Evolutionary conservation across 2,329 filamentous ascomycete genomes (phyloP).

Genomic region (Massarina eburnea): DNA sequence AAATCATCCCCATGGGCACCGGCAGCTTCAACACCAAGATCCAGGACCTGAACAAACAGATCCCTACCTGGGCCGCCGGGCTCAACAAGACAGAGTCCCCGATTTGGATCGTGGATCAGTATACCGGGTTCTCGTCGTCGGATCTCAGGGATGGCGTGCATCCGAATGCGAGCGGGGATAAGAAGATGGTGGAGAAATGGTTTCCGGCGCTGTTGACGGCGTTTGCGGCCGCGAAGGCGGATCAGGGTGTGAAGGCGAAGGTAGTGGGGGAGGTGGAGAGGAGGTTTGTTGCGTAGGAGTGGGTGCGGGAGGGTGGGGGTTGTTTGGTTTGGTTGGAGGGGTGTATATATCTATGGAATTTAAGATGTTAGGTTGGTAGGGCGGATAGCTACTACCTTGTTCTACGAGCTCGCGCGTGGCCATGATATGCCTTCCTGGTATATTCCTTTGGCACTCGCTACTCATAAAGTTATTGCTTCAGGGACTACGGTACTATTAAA

Average conservation of each 20-base stretch:
- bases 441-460: too few relatives aligned
- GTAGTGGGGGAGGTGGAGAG: conserved; percentile 9
- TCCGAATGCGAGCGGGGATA: conserved; percentile 45
- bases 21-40: conserved; percentile 42
- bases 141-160: conserved; percentile 46
- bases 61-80: conserved; percentile 42
- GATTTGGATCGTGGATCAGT: conserved; percentile 49
- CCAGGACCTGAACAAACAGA: conserved; percentile 44
- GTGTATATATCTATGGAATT: too few relatives aligned
- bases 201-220: conserved; percentile 30
- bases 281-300: conserved; percentile 15
- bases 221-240: conserved; percentile 22
- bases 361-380: too few relatives aligned
- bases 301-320: too few relatives aligned
- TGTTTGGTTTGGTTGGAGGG: too few relatives aligned
- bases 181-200: conserved; percentile 44
- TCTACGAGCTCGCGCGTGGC: too few relatives aligned
- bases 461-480: too few relatives aligned
- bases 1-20: conserved; percentile 43
- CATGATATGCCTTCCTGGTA: too few relatives aligned
- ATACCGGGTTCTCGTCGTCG: conserved; percentile 39
- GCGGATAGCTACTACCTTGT: too few relatives aligned
- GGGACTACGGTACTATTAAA: too few relatives aligned
- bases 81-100: conserved; percentile 44
- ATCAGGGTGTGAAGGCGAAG: conserved; percentile 11